Evolutionary conservation across 208 protist species (phyloP), one percentile per base, ranked within the genome.

Genomic region (Crithidia fasciculata): DNA sequence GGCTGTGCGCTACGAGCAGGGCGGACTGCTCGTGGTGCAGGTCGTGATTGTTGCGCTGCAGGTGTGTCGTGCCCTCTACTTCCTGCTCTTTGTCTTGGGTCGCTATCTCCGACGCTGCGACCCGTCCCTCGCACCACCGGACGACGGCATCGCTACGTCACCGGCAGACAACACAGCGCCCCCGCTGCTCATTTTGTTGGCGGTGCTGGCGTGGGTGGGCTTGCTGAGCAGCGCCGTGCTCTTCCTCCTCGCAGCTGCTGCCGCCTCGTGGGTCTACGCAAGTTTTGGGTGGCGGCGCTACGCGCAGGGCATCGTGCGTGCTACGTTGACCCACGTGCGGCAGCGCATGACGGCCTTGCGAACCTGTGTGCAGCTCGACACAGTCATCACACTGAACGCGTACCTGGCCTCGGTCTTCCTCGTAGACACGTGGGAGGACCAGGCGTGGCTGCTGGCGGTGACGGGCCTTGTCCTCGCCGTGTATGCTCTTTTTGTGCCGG

Each of bases 281-380:
- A 74, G 70, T 8, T 94, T 94, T 76, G 86, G 83, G 8, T 89
- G 86, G 83, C 74, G 80, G 28, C 75, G 66, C 4, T 94, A 87
- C 75, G 66, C 76, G 57, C 81, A 86, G 56, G 89, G 89, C 65
- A 88, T 89, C 61, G 88, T 81, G 5, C 78, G 76, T 12, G 72
- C 65, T 44, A 53, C 19, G 16, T 40, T 80, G 0, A 61, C 88
- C 8, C 56, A 19, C 9, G 72, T 81, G 47, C 86, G 70, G 7
- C 69, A 71, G 12, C 63, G 82, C 3, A 59, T 83, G 53, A 86
- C 76, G 37, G 70, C 66, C 44, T 64, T 90, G 62, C 81, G 85
- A 44, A 84, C 89, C 8, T 85, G 83, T 56, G 61, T 87, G 47
- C 81, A 91, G 72, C 75, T 91, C 8, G 89, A 94, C 66, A 57